Evolutionary conservation across 345 rosid species (phyloP).

Genomic region (Lenwebbia sp.): DNA sequence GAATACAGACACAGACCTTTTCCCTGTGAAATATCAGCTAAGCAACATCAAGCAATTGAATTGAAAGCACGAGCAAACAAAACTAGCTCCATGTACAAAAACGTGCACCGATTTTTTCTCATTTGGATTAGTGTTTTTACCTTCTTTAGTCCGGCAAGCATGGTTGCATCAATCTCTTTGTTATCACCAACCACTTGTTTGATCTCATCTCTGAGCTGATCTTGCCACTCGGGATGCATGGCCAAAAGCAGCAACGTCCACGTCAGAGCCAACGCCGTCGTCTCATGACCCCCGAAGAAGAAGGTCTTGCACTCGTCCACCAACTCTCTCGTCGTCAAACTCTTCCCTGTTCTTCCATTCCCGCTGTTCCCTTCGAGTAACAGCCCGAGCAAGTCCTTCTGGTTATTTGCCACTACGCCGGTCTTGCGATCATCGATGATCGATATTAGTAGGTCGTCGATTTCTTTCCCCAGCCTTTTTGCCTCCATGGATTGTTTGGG

Average conservation of each 20-base stretch:
- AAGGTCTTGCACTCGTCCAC: slow-evolving; percentile 95
- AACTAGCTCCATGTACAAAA: not conserved
- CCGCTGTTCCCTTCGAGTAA: slow-evolving; percentile 22
- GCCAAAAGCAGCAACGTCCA: slow-evolving; percentile 90
- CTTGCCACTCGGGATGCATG: slow-evolving; percentile 71
- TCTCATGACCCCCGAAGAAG: slow-evolving; percentile 93
- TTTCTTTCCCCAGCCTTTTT: slow-evolving; percentile 50
- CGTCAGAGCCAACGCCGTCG: slow-evolving; percentile 74
- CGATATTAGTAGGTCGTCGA: slow-evolving; percentile 49
- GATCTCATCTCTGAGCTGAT: slow-evolving; percentile 65
- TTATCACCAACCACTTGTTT: slow-evolving; percentile 45
- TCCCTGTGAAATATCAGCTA: not conserved
- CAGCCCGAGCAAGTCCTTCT: slow-evolving; percentile 50
- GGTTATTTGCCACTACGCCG: not conserved
- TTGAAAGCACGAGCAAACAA: not conserved
- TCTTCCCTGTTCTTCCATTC: slow-evolving; percentile 30
- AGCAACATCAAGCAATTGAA: not conserved
- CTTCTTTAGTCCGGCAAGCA: slow-evolving; percentile 80
- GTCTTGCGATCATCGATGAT: slow-evolving; percentile 42
- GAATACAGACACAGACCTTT: not conserved
- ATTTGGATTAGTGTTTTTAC: slow-evolving; percentile 17
- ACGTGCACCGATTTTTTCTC: not conserved
- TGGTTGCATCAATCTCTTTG: slow-evolving; percentile 34
- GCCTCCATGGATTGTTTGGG: slow-evolving; percentile 45
- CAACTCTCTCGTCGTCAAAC: slow-evolving; percentile 41